Conservation (phyloP, 768 basidiomycete species). For the Trichaptum fuscoviolaceum region DNA sequence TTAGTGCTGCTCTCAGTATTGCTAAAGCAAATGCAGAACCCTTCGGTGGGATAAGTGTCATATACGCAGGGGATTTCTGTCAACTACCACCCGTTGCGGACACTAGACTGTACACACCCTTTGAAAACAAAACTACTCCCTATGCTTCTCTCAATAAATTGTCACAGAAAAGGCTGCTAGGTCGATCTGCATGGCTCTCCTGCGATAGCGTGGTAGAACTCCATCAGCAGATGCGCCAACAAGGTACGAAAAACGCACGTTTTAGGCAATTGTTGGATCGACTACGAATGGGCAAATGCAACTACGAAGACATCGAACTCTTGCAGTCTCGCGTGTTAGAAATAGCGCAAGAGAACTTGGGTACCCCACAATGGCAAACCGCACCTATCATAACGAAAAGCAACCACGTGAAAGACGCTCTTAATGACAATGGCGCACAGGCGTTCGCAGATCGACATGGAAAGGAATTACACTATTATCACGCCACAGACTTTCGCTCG, state of each 20-base stretch:
- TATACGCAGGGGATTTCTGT: conserved; percentile 39
- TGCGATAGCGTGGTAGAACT: conserved; percentile 27
- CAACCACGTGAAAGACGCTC: conserved; percentile 31
- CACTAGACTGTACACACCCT: conserved; percentile 17
- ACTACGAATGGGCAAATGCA: conserved; percentile 25
- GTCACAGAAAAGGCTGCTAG: conserved; percentile 20
- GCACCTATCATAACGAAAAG: conserved; percentile 32
- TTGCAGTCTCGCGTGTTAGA: conserved; percentile 15
- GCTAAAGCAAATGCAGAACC: conserved; percentile 25
- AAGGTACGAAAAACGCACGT: conserved; percentile 15
- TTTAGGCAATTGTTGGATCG: conserved; percentile 21
- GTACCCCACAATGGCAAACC: conserved; percentile 19
- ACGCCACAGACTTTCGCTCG: conserved; percentile 21
- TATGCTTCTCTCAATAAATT: neutral
- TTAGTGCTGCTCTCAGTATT: conserved; percentile 27
- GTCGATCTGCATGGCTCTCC: conserved; percentile 30
- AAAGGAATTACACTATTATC: conserved; percentile 23
- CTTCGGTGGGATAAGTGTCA: conserved; percentile 36
- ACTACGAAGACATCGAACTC: conserved; percentile 19
- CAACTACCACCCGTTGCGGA: conserved; percentile 35
- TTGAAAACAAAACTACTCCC: conserved; percentile 3
- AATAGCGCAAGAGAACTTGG: neutral
- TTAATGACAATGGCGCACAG: conserved; percentile 25
- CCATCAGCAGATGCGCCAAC: conserved; percentile 23
- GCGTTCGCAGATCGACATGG: conserved; percentile 22